A percentile compares a stretch with the other conserved stretches of the same genome.
These are phyloP conservation scores for Houttuynia cordata DNA, from an alignment of 164 flowering plant species.

Conservation along the genomic window DNA sequence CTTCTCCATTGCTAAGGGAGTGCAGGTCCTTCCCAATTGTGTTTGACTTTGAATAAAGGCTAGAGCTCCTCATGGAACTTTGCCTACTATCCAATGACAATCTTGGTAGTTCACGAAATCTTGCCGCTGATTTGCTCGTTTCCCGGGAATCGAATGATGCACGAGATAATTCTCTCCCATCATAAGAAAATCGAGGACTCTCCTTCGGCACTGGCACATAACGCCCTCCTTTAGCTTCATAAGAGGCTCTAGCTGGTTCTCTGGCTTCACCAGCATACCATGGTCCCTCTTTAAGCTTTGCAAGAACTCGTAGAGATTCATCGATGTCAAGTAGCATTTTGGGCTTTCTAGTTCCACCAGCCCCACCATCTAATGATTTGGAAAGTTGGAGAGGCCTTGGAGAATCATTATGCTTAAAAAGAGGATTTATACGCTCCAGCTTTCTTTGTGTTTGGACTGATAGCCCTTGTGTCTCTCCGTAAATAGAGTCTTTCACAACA, in stretches of 20 bases:
- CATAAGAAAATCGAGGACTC: conserved; percentile 65
- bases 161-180: conserved; percentile 50
- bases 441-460: conserved; percentile 35
- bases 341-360: conserved; percentile 21
- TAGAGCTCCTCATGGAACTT: conserved; percentile 25
- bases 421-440: conserved; percentile 28
- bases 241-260: conserved; percentile 34
- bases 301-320: conserved; percentile 53
- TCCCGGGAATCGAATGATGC: conserved; percentile 56
- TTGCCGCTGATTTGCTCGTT: conserved; percentile 30
- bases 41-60: conserved; percentile 20
- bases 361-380: conserved; percentile 25
- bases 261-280: conserved; percentile 35
- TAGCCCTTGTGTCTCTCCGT: conserved; percentile 41
- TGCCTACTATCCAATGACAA: conserved; percentile 72
- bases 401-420: conserved; percentile 38
- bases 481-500: conserved; percentile 78
- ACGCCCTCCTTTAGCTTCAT: conserved; percentile 29
- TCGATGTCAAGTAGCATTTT: conserved; percentile 34
- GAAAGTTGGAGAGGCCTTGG: conserved; percentile 46
- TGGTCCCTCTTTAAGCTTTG: conserved; percentile 57
- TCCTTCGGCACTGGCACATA: conserved; percentile 29
- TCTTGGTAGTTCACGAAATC: conserved; percentile 68
- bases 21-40: conserved; percentile 15
- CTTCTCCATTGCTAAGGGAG: conserved; percentile 1